phyloP scores from a whole-genome alignment of 2,329 filamentous ascomycete species.

The Fusarium tjaetaba region DNA sequence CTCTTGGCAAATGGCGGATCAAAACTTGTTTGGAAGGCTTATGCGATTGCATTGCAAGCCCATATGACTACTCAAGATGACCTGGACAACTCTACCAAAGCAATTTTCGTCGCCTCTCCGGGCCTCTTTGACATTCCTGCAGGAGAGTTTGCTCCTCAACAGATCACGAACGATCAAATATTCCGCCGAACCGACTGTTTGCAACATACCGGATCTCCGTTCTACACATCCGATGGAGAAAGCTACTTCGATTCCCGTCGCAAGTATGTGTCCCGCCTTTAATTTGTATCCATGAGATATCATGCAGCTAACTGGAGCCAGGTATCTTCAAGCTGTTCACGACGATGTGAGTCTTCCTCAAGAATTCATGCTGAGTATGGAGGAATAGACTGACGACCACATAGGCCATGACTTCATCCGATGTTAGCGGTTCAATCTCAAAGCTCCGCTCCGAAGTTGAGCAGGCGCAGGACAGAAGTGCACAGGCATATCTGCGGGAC shows the following conservation, averaged over 20 bases:
- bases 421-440: not conserved
- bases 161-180: not conserved
- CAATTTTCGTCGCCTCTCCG: not conserved
- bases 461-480: not conserved
- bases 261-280: not conserved
- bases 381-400: too few relatives aligned
- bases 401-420: not conserved
- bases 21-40: not conserved
- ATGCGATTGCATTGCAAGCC: not conserved
- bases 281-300: too few relatives aligned
- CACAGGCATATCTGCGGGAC: not conserved
- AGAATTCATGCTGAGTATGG: too few relatives aligned
- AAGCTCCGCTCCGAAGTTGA: not conserved
- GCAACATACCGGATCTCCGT: not conserved
- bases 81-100: not conserved
- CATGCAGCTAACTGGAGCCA: not conserved
- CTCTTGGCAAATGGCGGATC: not conserved
- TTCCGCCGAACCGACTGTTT: not conserved
- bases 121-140: not conserved
- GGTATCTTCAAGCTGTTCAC: not conserved
- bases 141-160: not conserved
- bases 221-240: not conserved
- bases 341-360: not conserved
- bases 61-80: not conserved
- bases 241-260: not conserved